These are phyloP conservation scores for Rhodamnia rubescens DNA, from an alignment of 345 rosid genomes.

Conservation along the genomic window DNA sequence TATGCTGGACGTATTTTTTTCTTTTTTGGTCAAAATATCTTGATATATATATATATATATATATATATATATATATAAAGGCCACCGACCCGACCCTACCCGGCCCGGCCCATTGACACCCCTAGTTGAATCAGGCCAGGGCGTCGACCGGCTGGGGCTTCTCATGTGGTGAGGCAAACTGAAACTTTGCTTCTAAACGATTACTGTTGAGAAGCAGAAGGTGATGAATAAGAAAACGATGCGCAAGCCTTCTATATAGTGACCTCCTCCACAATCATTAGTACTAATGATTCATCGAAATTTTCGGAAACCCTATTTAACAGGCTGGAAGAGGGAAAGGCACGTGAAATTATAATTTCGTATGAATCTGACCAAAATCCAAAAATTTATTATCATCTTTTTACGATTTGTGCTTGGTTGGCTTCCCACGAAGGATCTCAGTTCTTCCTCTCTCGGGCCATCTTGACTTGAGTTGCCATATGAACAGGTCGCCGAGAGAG, in stretches of 20 bases:
- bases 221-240: background rate
- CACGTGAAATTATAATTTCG: background rate
- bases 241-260: background rate
- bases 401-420: background rate
- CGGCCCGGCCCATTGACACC: no score
- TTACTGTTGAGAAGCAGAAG: background rate
- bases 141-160: background rate
- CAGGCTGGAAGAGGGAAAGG: background rate
- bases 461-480: background rate
- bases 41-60: no score
- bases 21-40: no score
- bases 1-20: no score
- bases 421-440: background rate
- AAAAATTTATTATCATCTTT: background rate
- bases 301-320: background rate
- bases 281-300: background rate
- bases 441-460: background rate
- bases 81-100: no score
- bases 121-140: no score
- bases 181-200: background rate
- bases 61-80: no score
- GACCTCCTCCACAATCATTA: background rate
- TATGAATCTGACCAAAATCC: background rate
- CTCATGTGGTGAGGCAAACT: conserved; percentile 8
- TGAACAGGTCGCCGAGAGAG: background rate